Conservation (phyloP, 2,329 filamentous ascomycete genomes). For the Venturia asperata region DNA sequence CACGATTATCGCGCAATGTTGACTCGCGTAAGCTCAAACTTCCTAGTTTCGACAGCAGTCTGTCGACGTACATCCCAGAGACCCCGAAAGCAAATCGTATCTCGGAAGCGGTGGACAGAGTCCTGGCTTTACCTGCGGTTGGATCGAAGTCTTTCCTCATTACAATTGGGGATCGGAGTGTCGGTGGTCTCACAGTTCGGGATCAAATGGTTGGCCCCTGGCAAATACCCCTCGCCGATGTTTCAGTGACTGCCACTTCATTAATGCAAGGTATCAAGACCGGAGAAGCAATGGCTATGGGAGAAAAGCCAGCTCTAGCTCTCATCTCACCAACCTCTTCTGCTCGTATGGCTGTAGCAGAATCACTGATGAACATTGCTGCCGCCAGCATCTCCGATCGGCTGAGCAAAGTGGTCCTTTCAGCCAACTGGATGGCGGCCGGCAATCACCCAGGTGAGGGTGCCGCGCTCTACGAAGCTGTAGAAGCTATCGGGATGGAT, state of each 20-base stretch:
- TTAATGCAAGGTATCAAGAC: conserved; percentile 64
- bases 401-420: conserved; percentile 74
- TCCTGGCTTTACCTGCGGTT: conserved; percentile 78
- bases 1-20: conserved; percentile 71
- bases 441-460: conserved; percentile 88
- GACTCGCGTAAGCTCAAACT: conserved; percentile 61
- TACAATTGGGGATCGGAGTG: conserved; percentile 87
- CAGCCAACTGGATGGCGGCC: conserved; percentile 99
- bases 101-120: conserved; percentile 68
- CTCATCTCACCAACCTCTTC: conserved; percentile 86
- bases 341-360: conserved; percentile 91
- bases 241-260: conserved; percentile 82
- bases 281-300: conserved; percentile 97
- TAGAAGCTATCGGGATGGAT: conserved; percentile 86
- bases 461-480: conserved; percentile 85
- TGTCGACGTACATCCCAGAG: conserved; percentile 60
- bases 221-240: conserved; percentile 91
- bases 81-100: conserved; percentile 47
- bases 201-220: conserved; percentile 97
- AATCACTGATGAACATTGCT: conserved; percentile 87
- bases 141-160: conserved; percentile 98
- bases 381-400: conserved; percentile 69
- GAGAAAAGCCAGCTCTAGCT: conserved; percentile 81
- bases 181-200: conserved; percentile 78
- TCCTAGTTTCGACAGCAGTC: conserved; percentile 65